Conservation (phyloP, 2,329 filamentous ascomycete genomes). For the Colletotrichum incanum region DNA sequence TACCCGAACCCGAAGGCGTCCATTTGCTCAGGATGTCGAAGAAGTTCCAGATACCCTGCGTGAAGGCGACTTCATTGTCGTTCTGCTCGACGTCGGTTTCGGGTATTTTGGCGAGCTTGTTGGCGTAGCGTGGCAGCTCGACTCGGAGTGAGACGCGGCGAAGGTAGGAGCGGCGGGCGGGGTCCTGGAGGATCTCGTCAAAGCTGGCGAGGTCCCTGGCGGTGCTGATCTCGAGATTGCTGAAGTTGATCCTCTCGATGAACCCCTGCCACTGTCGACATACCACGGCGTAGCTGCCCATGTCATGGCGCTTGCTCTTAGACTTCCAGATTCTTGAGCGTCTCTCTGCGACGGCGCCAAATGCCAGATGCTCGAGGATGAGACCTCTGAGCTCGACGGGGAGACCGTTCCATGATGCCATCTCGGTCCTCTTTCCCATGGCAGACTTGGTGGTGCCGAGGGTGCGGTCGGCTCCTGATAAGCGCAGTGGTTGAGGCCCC, state of each 20-base stretch:
- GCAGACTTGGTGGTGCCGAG: neutral
- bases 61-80: constrained; percentile 48
- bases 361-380: constrained; percentile 35
- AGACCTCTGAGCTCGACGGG: constrained; percentile 42
- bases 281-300: constrained; percentile 48
- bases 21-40: constrained; percentile 47
- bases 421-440: constrained; percentile 36
- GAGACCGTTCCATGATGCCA: constrained; percentile 44
- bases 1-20: constrained; percentile 38
- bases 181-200: constrained; percentile 44
- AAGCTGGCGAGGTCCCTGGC: constrained; percentile 44
- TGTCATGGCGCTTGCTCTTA: constrained; percentile 36
- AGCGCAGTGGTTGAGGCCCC: constrained; percentile 1
- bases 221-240: constrained; percentile 43
- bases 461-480: constrained; percentile 11
- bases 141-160: constrained; percentile 45
- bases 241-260: constrained; percentile 48
- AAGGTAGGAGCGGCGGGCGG: constrained; percentile 45
- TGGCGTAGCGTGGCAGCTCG: constrained; percentile 46
- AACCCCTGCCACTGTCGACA: constrained; percentile 48
- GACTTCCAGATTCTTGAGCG: constrained; percentile 20
- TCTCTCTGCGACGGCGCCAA: constrained; percentile 24
- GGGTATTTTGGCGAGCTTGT: constrained; percentile 40
- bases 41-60: constrained; percentile 46
- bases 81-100: constrained; percentile 48